phyloP scores from a whole-genome alignment of 208 protist genomes.

The Porcisia deanei region DNA sequence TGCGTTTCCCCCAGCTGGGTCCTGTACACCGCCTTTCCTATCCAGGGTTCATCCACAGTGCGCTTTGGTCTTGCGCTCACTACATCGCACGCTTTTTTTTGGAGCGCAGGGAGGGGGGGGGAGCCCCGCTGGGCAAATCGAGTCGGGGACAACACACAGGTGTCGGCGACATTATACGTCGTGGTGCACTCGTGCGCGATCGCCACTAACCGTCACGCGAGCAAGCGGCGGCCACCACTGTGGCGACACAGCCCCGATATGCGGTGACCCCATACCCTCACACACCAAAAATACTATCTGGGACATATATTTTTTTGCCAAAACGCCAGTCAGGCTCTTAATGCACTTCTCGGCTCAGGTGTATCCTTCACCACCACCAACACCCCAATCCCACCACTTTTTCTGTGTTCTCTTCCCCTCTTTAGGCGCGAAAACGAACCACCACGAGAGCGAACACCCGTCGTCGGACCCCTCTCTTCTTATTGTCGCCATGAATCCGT shows the following conservation, averaged over 20 bases:
- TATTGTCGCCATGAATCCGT: not conserved
- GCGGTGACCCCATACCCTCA: not conserved
- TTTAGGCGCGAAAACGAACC: not conserved
- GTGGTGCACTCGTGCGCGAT: not conserved
- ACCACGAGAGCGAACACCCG: not conserved
- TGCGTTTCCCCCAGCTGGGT: not conserved
- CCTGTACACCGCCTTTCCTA: not conserved
- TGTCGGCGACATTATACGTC: not conserved
- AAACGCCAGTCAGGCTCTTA: not conserved
- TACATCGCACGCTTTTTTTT: not conserved
- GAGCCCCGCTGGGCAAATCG: not conserved
- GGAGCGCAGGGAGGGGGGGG: too few relatives aligned
- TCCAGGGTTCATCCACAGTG: not conserved
- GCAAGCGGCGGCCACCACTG: not conserved
- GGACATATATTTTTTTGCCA: too few relatives aligned
- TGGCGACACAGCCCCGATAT: not conserved
- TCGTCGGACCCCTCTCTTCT: not conserved
- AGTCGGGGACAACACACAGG: not conserved
- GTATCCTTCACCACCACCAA: too few relatives aligned
- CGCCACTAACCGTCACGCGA: not conserved
- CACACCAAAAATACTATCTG: not conserved
- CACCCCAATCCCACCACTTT: not conserved
- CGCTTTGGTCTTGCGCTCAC: not conserved
- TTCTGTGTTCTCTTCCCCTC: not conserved
- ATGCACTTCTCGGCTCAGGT: not conserved